Conservation (phyloP, 257 asterid species). For the Phtheirospermum japonicum region DNA sequence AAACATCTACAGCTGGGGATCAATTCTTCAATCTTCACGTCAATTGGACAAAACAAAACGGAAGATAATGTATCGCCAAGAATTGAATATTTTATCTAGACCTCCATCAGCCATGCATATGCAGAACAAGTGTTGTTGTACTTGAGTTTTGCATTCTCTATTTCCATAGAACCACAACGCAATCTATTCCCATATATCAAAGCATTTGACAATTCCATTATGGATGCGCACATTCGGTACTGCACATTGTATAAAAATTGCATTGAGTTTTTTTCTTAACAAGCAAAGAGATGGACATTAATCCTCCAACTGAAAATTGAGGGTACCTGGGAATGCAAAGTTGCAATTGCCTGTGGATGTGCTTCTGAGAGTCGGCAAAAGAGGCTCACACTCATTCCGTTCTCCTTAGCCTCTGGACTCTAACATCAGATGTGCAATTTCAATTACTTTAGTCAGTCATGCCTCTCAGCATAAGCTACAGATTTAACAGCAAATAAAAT, state of each 20-base stretch:
- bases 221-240: conserved; percentile 93
- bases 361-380: conserved; percentile 96
- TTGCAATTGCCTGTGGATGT: conserved; percentile 96
- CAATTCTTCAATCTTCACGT: too few relatives aligned
- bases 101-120: conserved; percentile 81
- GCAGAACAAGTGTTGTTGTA: conserved; percentile 43
- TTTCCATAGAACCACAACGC: conserved; percentile 79
- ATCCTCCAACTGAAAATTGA: conserved; percentile 19
- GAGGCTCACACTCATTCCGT: conserved; percentile 86
- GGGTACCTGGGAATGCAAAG: conserved; percentile 83
- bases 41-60: background rate
- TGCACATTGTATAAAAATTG: conserved; percentile 47
- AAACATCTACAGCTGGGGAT: background rate
- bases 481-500: conserved; percentile 20
- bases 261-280: conserved; percentile 23
- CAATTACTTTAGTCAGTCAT: conserved; percentile 23
- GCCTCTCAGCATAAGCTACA: conserved; percentile 27
- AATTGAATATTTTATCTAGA: conserved; percentile 28
- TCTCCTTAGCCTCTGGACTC: conserved; percentile 97
- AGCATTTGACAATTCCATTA: conserved; percentile 93
- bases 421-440: conserved; percentile 32
- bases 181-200: conserved; percentile 87
- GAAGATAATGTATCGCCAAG: conserved; percentile 11
- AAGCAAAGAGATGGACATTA: conserved; percentile 12
- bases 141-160: conserved; percentile 68